Evolutionary conservation across 2,329 filamentous ascomycete genomes (phyloP).

Genomic region (Aspergillus carbonarius): DNA sequence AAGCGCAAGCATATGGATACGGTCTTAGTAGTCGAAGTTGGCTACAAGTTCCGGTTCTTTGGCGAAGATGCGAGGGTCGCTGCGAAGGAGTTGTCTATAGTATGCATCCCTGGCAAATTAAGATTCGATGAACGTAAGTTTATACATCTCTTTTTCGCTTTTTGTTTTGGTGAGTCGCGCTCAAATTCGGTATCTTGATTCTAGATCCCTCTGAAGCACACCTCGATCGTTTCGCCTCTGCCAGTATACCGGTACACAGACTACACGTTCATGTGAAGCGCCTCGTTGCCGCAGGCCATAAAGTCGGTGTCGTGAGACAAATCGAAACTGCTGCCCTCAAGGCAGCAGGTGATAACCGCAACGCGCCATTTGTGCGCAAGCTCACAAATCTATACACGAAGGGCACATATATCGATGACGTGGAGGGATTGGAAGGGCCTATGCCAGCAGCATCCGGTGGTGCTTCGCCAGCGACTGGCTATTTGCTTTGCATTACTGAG

Average conservation of each 20-base stretch:
- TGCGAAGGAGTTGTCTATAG: constrained; percentile 86
- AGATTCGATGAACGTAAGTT: constrained; percentile 81
- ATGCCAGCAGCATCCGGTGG: constrained; percentile 58
- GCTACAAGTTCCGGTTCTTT: constrained; percentile 97
- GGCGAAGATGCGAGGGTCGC: constrained; percentile 90
- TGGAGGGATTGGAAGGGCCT: constrained; percentile 69
- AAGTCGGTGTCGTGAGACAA: constrained; percentile 92
- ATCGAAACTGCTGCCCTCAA: constrained; percentile 94
- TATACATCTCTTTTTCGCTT: background rate
- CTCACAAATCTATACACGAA: constrained; percentile 98
- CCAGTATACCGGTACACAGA: constrained; percentile 90
- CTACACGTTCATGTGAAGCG: constrained; percentile 92
- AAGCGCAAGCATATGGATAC: constrained; percentile 90
- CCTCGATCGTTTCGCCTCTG: constrained; percentile 86
- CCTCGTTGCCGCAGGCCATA: constrained; percentile 86
- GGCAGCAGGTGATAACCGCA: constrained; percentile 90
- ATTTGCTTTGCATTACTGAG: constrained; percentile 90
- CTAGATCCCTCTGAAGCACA: constrained; percentile 85
- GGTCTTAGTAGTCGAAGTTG: constrained; percentile 87
- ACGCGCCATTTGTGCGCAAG: constrained; percentile 86
- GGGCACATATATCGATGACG: constrained; percentile 93
- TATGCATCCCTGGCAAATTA: constrained; percentile 94
- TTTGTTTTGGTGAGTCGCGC: background rate
- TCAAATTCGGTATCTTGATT: background rate
- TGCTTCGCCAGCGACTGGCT: constrained; percentile 66